A percentile compares a stretch with the other conserved stretches of the same genome.
phyloP scores from a whole-genome alignment of 2,329 filamentous ascomycete species.

The Dactylellina parvicollis region DNA sequence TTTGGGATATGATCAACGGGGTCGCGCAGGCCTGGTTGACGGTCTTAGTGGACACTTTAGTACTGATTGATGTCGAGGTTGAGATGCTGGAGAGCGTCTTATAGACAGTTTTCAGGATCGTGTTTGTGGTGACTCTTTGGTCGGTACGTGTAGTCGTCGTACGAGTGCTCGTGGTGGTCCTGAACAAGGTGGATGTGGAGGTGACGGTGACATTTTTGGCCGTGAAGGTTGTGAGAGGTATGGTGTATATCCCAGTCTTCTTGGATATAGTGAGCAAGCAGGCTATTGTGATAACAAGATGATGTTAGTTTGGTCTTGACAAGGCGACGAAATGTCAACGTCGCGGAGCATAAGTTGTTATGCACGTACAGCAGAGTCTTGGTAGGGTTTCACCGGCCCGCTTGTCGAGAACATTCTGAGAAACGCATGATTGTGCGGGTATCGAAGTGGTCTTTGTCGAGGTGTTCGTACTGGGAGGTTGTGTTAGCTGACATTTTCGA shows the following conservation, averaged over 20 bases:
- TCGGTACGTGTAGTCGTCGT: conserved; percentile 1
- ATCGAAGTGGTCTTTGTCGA: conserved; percentile 6
- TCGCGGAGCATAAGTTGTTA: neutral
- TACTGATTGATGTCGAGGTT: conserved; percentile 10
- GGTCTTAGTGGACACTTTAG: neutral
- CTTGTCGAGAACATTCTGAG: conserved; percentile 1
- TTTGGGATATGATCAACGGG: neutral
- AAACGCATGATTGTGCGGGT: neutral
- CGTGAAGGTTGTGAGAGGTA: conserved; percentile 7
- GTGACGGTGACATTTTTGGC: neutral
- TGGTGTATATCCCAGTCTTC: conserved; percentile 29
- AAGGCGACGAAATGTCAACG: neutral
- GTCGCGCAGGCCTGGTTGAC: conserved; percentile 9
- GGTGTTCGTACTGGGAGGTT: neutral
- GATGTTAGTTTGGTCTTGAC: neutral
- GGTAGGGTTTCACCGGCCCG: conserved; percentile 5
- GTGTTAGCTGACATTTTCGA: neutral
- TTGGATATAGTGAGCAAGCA: conserved; percentile 19
- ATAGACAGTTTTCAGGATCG: neutral
- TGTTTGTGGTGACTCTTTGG: neutral
- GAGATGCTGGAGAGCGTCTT: neutral
- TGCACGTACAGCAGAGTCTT: conserved; percentile 25
- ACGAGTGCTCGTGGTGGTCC: neutral
- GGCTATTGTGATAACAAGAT: neutral
- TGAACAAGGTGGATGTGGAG: neutral